Evolutionary conservation across 1,284 basidiomycete genomes (phyloP), one percentile per base, ranked within the genome.

Genomic region (Rhodotorula sp.): DNA sequence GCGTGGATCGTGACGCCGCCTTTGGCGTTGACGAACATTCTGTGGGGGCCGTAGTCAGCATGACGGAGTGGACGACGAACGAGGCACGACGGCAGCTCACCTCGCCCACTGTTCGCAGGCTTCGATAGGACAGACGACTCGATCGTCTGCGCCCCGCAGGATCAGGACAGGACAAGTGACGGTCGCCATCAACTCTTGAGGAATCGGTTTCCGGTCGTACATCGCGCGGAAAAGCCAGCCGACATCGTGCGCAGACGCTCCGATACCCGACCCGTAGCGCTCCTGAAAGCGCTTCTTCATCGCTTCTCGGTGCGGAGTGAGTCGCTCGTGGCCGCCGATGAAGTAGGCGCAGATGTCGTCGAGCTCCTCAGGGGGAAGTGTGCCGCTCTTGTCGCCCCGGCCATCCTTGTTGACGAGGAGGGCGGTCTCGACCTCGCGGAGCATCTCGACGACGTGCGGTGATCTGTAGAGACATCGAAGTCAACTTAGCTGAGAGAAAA

Each of bases 331-430:
- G 1, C 15, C 18, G 2, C 68, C 64, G 22, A 64, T 57, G 31
- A 63, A 66, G 44, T 70, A 66, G 15, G 64, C 64, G 15, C 59
- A 48, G 48, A 66, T 58, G 31, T 54, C 57, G 11, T 60, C 61
- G 54, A 60, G 57, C 24, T 64, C 34, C 0, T 57, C 64, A 1
- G 60, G 31, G 3, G 64, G 64, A 24, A 70, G 48, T 0, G 64
- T 64, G 11, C 68, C 68, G 5, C 34, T 31, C 13, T 44, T 44
- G 58, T 70, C 68, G 20, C 68, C 68, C 2, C 40, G 7, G 4
- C 64, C 68, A 30, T 40, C 44, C 53, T 70, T 70, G 64, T 70
- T 70, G n/a, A 58, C 47, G n/a, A 66, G 54, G 6, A 66, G 54
- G 7, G 53, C 58, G 13, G 60, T 10, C 30, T 59, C 26, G 2